Evolutionary conservation across 2,329 filamentous ascomycete genomes (phyloP), one percentile per base, ranked within the genome.

Genomic region (Elsinoe necatrix): DNA sequence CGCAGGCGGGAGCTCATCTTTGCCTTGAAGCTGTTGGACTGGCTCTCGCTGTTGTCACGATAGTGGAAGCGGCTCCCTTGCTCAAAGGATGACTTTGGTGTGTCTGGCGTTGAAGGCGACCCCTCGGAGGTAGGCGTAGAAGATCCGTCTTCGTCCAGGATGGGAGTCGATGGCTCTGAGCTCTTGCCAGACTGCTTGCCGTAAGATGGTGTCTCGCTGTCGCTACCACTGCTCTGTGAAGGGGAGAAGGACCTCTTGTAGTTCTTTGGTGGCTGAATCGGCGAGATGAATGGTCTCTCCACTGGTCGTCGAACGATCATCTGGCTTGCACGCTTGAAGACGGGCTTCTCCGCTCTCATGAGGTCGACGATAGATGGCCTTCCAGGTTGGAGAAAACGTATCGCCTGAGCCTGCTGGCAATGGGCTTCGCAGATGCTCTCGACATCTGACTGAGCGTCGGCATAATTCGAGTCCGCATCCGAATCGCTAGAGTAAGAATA

Each of bases 281-380:
- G 54, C 9, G 54, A 56, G 39, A 56, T 56, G 54, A 56, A 56
- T 21, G 54, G 41, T 27, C 54, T 42, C 41, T 45, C 37, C 3
- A 56, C n/a, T 18, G 54, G 54, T 16, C 54, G 54, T 29, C 54
- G 54, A 21, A 56, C 54, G 9, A 56, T 31, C 37, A 56, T 45
- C 41, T 56, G 54, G 54, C 54, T 56, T 12, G 54, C 54, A 37
- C 54, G 54, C 42, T 56, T 56, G 41, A 56, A 56, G 39, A 47
- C 41, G 14, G 54, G 54, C 54, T 56, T 56, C 27, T 56, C 54
- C 42, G 42, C 54, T 20, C 54, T 45, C 54, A 56, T 56, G 41
- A 56, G 54, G 54, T 56, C 54, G 29, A 56, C 54, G 25, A 56
- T 35, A 21, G 54, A 56, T 23, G 54, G 39, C 9, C 31, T 12